phyloP scores from a whole-genome alignment of 495 filamentous ascomycete species.

The Haplographium delicatum region DNA sequence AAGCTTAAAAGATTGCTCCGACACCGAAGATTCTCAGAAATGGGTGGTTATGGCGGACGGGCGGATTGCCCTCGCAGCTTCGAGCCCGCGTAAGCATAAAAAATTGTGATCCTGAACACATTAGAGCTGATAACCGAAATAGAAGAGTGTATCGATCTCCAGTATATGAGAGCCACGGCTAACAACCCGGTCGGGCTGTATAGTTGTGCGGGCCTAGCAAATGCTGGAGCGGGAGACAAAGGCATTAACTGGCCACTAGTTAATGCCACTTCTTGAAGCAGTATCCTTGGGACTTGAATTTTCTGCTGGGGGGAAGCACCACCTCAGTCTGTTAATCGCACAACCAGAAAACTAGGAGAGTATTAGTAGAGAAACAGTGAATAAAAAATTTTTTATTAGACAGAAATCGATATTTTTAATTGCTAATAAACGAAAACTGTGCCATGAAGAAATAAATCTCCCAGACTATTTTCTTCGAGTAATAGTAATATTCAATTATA shows the following conservation, averaged over 20 bases:
- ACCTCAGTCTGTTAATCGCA: too few relatives aligned
- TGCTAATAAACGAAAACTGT: too few relatives aligned
- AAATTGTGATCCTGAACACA: too few relatives aligned
- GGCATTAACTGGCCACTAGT: conserved; percentile 49
- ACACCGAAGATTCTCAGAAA: conserved; percentile 36
- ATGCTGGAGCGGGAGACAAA: conserved; percentile 45
- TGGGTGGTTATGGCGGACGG: conserved; percentile 44
- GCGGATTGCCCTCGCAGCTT: conserved; percentile 39
- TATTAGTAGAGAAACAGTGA: too few relatives aligned
- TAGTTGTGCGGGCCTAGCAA: conserved; percentile 42
- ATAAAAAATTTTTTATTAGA: too few relatives aligned
- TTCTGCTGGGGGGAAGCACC: too few relatives aligned
- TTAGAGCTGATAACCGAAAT: conserved; percentile 18
- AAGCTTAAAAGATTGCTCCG: conserved; percentile 37
- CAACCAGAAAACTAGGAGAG: too few relatives aligned
- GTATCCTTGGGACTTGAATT: too few relatives aligned
- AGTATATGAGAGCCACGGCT: conserved; percentile 43
- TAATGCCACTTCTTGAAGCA: conserved; percentile 29
- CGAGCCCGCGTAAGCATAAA: conserved; percentile 35
- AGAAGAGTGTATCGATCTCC: conserved; percentile 48
- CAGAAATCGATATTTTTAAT: too few relatives aligned
- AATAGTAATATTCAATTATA: too few relatives aligned
- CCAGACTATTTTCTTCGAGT: too few relatives aligned
- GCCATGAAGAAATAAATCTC: too few relatives aligned
- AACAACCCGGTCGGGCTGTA: conserved; percentile 50